Conservation (phyloP, 1,284 basidiomycete species). For the Sanghuangporus baumii region DNA sequence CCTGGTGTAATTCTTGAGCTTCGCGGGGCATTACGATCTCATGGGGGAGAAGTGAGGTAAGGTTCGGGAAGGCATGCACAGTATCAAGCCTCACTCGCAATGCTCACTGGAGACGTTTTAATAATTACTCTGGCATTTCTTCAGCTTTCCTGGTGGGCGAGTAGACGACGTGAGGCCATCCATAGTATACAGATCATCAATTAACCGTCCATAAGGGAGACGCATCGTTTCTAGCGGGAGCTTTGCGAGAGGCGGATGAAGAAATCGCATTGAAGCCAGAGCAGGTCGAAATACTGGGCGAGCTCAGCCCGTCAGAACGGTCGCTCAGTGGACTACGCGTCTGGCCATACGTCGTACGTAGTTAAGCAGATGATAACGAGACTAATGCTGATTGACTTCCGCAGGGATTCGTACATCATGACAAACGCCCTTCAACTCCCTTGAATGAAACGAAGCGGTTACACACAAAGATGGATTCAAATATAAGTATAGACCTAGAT, state of each 20-base stretch:
- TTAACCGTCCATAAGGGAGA: conserved; percentile 41
- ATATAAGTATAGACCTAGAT: conserved; percentile 27
- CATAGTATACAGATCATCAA: not conserved
- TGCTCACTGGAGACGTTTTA: not conserved
- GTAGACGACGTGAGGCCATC: conserved; percentile 48
- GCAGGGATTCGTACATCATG: conserved; percentile 59
- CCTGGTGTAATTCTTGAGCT: conserved; percentile 71
- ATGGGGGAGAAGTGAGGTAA: conserved; percentile 80
- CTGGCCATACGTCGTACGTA: conserved; percentile 69
- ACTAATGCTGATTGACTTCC: not conserved
- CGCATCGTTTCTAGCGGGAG: conserved; percentile 46
- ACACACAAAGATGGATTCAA: not conserved
- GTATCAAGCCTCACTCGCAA: not conserved
- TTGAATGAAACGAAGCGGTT: conserved; percentile 7
- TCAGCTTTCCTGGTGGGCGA: conserved; percentile 75
- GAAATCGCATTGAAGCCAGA: conserved; percentile 58
- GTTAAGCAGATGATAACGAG: not conserved
- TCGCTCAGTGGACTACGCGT: conserved; percentile 59
- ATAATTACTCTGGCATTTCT: not conserved
- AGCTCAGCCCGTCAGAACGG: conserved; percentile 54
- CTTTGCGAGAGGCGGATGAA: conserved; percentile 68
- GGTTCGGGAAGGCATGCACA: conserved; percentile 18
- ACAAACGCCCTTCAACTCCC: conserved; percentile 5
- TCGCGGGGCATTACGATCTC: conserved; percentile 58
- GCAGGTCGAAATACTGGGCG: conserved; percentile 60